phyloP scores from a whole-genome alignment of 805 yeast genomes.

The Lipomyces lipofer region DNA sequence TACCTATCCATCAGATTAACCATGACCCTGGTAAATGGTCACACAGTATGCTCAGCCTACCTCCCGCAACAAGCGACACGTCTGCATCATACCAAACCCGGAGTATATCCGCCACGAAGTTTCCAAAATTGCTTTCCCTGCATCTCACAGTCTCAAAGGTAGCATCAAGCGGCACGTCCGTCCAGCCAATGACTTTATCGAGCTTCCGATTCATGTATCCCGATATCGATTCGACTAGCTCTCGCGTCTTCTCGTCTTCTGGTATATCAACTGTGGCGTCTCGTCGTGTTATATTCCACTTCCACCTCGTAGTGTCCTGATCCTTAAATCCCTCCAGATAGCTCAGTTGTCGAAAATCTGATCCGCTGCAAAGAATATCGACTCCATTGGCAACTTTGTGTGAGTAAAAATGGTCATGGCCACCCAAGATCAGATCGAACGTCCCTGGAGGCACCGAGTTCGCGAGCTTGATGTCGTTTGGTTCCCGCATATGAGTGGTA shows the following conservation, averaged over 20 bases:
- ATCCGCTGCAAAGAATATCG: slow-evolving; percentile 27
- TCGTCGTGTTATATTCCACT: slow-evolving; percentile 25
- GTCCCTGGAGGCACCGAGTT: slow-evolving; percentile 27
- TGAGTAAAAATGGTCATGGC: slow-evolving; percentile 33
- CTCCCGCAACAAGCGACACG: slow-evolving; percentile 31
- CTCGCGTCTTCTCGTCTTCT: slow-evolving; percentile 13
- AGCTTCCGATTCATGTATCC: slow-evolving; percentile 22
- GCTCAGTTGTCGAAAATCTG: slow-evolving; percentile 32
- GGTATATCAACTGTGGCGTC: slow-evolving; percentile 19
- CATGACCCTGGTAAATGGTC: not conserved
- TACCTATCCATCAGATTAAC: too few relatives aligned
- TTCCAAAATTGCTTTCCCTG: slow-evolving; percentile 30
- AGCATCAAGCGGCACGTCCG: slow-evolving; percentile 28
- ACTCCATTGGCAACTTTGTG: slow-evolving; percentile 26
- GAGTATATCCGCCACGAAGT: slow-evolving; percentile 30
- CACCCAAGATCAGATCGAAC: slow-evolving; percentile 31
- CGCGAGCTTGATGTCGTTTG: slow-evolving; percentile 30
- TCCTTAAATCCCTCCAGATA: slow-evolving; percentile 30
- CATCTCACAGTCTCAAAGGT: slow-evolving; percentile 30
- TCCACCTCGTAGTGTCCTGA: slow-evolving; percentile 9
- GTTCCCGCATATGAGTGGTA: slow-evolving; percentile 34
- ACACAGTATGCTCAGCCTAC: too few relatives aligned
- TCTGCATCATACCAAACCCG: slow-evolving; percentile 32
- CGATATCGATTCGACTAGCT: slow-evolving; percentile 19
- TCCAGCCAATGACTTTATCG: slow-evolving; percentile 29